phyloP scores from a whole-genome alignment of 768 basidiomycete species.

The Boletus patriciae region DNA sequence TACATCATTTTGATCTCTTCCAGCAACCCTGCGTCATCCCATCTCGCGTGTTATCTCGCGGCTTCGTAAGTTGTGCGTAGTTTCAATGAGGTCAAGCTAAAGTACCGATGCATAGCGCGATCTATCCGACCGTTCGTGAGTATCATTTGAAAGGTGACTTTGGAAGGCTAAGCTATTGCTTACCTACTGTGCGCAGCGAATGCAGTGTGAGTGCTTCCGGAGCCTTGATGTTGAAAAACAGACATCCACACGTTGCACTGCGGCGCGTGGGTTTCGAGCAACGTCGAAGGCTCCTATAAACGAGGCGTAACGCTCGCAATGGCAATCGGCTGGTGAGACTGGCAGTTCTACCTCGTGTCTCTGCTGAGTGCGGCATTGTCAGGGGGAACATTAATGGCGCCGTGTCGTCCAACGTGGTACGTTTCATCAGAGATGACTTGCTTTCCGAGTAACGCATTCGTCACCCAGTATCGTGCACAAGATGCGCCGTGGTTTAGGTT shows the following conservation, averaged over 20 bases:
- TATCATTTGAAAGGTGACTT: conserved; percentile 3
- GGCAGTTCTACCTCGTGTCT: conserved; percentile 14
- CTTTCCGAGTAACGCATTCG: background rate
- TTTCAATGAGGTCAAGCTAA: conserved; percentile 1
- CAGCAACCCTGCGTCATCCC: conserved; percentile 59
- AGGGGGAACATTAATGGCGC: conserved; percentile 70
- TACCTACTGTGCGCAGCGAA: conserved; percentile 36
- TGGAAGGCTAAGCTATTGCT: background rate
- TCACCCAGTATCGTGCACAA: conserved; percentile 57
- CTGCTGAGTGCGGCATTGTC: conserved; percentile 1
- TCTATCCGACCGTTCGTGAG: conserved; percentile 49
- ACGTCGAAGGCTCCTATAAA: conserved; percentile 74
- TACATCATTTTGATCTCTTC: conserved; percentile 70
- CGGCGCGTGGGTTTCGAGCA: conserved; percentile 74
- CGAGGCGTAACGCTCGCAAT: conserved; percentile 67
- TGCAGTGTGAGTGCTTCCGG: conserved; percentile 44
- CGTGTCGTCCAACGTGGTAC: conserved; percentile 62
- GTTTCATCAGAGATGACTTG: conserved; percentile 24
- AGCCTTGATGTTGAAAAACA: conserved; percentile 7
- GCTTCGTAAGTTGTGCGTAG: conserved; percentile 51
- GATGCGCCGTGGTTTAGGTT: conserved; percentile 69
- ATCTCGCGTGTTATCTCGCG: conserved; percentile 71
- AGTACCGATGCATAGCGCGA: conserved; percentile 30
- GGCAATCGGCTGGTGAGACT: conserved; percentile 55
- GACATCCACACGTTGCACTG: conserved; percentile 5